Conservation (phyloP, 768 basidiomycete species). For the Mycena haematopus region DNA sequence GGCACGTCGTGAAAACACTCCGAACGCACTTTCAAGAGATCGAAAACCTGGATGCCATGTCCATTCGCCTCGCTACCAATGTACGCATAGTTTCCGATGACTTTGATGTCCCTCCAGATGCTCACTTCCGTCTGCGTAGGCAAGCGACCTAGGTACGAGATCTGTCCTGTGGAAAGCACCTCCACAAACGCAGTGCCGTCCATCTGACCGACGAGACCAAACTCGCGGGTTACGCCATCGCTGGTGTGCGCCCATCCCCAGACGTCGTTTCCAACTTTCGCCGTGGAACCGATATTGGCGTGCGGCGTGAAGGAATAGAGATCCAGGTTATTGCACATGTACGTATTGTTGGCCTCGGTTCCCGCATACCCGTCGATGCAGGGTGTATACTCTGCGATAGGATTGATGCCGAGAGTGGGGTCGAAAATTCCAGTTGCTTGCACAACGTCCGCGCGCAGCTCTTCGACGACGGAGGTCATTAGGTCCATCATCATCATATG, state of each 20-base stretch:
- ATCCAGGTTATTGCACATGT: constrained; percentile 25
- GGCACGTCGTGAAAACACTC: no score
- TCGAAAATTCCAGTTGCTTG: constrained; percentile 22
- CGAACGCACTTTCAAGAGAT: constrained; percentile 33
- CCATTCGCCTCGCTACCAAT: constrained; percentile 37
- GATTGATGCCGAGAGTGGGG: constrained; percentile 15
- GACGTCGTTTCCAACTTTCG: constrained; percentile 22
- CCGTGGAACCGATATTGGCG: constrained; percentile 15
- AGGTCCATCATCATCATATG: constrained; percentile 27
- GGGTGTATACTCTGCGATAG: constrained; percentile 20
- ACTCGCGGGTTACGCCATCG: constrained; percentile 19
- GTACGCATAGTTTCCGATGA: constrained; percentile 33
- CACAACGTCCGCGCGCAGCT: constrained; percentile 16
- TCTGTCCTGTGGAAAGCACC: constrained; percentile 18
- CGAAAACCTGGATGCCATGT: constrained; percentile 40
- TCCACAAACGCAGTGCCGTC: constrained; percentile 29
- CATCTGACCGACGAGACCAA: constrained; percentile 26
- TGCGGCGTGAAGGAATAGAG: constrained; percentile 28
- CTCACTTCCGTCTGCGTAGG: constrained; percentile 31
- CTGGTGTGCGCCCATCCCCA: constrained; percentile 27
- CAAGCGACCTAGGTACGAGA: constrained; percentile 36
- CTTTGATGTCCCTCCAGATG: constrained; percentile 39
- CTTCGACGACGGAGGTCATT: constrained; percentile 24
- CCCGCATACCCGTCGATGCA: constrained; percentile 23
- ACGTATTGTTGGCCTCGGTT: constrained; percentile 14